phyloP scores from a whole-genome alignment of 2,329 filamentous ascomycete genomes.

The Cytospora piceicola region DNA sequence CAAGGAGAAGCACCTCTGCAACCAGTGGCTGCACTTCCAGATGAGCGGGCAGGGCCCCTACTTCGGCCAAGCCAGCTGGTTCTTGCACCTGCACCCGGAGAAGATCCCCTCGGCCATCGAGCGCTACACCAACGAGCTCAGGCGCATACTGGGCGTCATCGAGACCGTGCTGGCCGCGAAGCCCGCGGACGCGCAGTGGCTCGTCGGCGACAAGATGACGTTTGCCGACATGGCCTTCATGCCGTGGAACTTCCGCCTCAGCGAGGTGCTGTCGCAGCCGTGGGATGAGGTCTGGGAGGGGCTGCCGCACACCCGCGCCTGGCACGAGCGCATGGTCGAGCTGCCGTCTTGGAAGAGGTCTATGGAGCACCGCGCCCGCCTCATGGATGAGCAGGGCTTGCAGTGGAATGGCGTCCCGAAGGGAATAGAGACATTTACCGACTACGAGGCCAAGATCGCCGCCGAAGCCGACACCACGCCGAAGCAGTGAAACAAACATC shows the following conservation, averaged over 20 bases:
- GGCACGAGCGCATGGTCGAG: conserved; percentile 42
- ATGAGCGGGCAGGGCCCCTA: conserved; percentile 50
- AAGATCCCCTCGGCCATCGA: conserved; percentile 33
- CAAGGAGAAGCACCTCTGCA: conserved; percentile 32
- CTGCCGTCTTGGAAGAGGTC: conserved; percentile 40
- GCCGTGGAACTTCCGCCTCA: conserved; percentile 35
- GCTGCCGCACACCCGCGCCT: conserved; percentile 37
- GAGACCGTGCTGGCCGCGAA: conserved; percentile 32
- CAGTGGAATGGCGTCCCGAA: conserved; percentile 44
- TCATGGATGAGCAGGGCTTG: conserved; percentile 45
- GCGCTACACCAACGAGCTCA: conserved; percentile 36
- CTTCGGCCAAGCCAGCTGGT: conserved; percentile 47
- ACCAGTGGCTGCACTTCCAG: conserved; percentile 49
- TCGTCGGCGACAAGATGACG: conserved; percentile 35
- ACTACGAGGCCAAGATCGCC: conserved; percentile 37
- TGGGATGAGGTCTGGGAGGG: conserved; percentile 37
- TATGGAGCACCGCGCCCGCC: conserved; percentile 38
- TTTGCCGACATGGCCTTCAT: conserved; percentile 35
- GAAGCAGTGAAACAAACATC: neutral
- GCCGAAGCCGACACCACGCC: conserved; percentile 6
- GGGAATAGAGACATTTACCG: conserved; percentile 38
- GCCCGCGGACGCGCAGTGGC: conserved; percentile 31
- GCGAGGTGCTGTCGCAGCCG: conserved; percentile 32
- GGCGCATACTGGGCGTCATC: conserved; percentile 35
- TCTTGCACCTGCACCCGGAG: conserved; percentile 40